A percentile compares a stretch with the other conserved stretches of the same genome.
Conservation (phyloP, 495 filamentous ascomycete species). For the Penicillium ucsense region DNA sequence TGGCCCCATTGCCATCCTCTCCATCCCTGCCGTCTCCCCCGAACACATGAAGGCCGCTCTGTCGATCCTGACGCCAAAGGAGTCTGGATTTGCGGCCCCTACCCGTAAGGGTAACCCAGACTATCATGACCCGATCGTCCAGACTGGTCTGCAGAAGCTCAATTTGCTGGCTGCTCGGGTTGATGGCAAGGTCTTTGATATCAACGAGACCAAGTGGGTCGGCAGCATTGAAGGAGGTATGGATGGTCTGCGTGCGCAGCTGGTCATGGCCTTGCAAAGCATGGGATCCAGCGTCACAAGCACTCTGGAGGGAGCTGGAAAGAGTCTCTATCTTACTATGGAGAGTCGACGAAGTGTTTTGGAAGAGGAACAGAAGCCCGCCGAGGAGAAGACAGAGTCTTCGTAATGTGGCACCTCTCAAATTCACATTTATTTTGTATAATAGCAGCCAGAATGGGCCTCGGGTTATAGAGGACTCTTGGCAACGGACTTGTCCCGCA, state of each 20-base stretch:
- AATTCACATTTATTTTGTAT: slow-evolving; percentile 25
- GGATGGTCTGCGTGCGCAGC: slow-evolving; percentile 69
- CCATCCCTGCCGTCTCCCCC: slow-evolving; percentile 76
- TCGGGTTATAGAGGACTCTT: slow-evolving; percentile 9
- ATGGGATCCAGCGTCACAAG: slow-evolving; percentile 63
- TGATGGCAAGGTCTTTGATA: slow-evolving; percentile 73
- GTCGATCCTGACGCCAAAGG: slow-evolving; percentile 60
- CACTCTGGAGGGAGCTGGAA: slow-evolving; percentile 63
- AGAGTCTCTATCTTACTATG: slow-evolving; percentile 73
- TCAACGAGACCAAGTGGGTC: slow-evolving; percentile 70
- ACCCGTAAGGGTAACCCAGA: slow-evolving; percentile 62
- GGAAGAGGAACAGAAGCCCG: slow-evolving; percentile 56
- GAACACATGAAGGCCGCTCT: slow-evolving; percentile 70
- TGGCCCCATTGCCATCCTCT: slow-evolving; percentile 69
- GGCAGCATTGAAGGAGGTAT: slow-evolving; percentile 75
- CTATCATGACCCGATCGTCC: slow-evolving; percentile 67
- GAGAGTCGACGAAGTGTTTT: slow-evolving; percentile 68
- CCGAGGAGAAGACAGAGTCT: slow-evolving; percentile 30
- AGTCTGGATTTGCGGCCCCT: slow-evolving; percentile 65
- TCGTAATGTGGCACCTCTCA: slow-evolving; percentile 13
- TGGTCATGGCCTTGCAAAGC: slow-evolving; percentile 67
- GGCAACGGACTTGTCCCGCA: background rate
- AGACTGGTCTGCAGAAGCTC: slow-evolving; percentile 76
- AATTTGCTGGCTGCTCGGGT: slow-evolving; percentile 77
- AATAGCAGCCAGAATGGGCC: slow-evolving; percentile 23